Conservation (phyloP, 495 filamentous ascomycete species). For the Acidomyces sp. region DNA sequence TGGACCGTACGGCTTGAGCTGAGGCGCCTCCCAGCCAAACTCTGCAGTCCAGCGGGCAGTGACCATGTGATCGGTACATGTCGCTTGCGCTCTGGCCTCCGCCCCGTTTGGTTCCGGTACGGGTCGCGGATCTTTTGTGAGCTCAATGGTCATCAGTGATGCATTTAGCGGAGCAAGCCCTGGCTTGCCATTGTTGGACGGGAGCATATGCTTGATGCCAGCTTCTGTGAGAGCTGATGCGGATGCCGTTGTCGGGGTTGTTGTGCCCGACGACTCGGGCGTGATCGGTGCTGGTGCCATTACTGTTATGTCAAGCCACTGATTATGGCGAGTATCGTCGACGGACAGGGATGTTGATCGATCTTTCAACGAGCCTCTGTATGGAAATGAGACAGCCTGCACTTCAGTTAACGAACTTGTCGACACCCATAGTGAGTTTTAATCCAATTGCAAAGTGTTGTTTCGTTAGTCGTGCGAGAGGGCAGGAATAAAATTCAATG, state of each 20-base stretch:
- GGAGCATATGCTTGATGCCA: conserved; percentile 23
- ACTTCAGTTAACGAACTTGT: conserved; percentile 7
- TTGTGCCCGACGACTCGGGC: conserved; percentile 16
- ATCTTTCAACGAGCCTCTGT: neutral
- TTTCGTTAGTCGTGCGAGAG: too few species aligned
- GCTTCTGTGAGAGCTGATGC: conserved; percentile 22
- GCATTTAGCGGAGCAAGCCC: conserved; percentile 47
- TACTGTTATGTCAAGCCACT: neutral
- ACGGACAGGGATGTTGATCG: neutral
- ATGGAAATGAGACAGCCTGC: neutral
- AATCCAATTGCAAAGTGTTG: too few species aligned
- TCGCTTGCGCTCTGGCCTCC: conserved; percentile 24
- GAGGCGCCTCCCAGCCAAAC: conserved; percentile 63
- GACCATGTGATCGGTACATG: conserved; percentile 84
- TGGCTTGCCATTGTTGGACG: conserved; percentile 9
- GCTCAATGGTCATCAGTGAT: conserved; percentile 56
- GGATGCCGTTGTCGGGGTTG: conserved; percentile 13
- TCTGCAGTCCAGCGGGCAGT: conserved; percentile 54
- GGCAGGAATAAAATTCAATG: neutral
- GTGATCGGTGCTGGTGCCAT: conserved; percentile 17
- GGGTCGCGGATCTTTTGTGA: conserved; percentile 49
- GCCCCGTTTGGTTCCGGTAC: conserved; percentile 50
- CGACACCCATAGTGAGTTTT: neutral
- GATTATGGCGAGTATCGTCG: neutral
- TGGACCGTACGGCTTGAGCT: conserved; percentile 68